Evolutionary conservation across 2,329 filamentous ascomycete species (phyloP).

Genomic region (Amauroascus niger): DNA sequence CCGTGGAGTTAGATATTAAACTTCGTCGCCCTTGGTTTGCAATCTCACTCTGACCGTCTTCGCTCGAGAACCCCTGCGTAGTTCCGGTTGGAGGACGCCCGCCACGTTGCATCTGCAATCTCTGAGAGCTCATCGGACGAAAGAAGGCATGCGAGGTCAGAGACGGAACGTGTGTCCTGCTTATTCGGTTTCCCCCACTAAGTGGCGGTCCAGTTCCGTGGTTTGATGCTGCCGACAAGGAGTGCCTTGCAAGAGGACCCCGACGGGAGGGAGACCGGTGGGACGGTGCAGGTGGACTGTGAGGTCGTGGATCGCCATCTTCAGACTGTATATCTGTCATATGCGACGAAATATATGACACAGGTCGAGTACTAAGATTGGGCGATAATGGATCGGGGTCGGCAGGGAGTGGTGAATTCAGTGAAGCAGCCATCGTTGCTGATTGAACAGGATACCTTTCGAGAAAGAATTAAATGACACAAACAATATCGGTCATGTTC

Average conservation of each 20-base stretch:
- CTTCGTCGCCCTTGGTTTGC: slow-evolving; percentile 49
- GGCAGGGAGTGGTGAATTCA: not conserved
- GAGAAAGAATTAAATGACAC: not conserved
- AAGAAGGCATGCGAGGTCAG: slow-evolving; percentile 88
- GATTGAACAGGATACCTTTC: not conserved
- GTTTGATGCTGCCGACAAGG: slow-evolving; percentile 15
- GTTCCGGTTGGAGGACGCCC: slow-evolving; percentile 38
- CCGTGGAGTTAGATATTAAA: slow-evolving; percentile 46
- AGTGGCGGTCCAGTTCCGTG: slow-evolving; percentile 37
- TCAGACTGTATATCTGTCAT: slow-evolving; percentile 55
- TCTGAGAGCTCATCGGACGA: slow-evolving; percentile 91
- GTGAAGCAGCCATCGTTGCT: slow-evolving; percentile 11
- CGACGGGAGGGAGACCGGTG: slow-evolving; percentile 32
- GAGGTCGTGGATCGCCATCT: slow-evolving; percentile 40
- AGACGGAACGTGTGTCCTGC: slow-evolving; percentile 79
- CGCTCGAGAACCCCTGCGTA: slow-evolving; percentile 27
- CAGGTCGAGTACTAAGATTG: slow-evolving; percentile 24
- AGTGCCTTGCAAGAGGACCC: slow-evolving; percentile 1
- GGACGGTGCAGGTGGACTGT: slow-evolving; percentile 35
- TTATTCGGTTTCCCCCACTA: slow-evolving; percentile 55
- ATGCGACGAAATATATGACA: slow-evolving; percentile 53
- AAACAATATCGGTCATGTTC: not conserved
- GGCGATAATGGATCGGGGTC: slow-evolving; percentile 2
- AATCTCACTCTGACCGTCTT: slow-evolving; percentile 39
- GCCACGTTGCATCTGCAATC: slow-evolving; percentile 79